Percentiles rank a stretch among this genome's conserved stretches.
Conservation (phyloP, 352 stramenopile genomes). For the Globisporangium sylvaticum region DNA sequence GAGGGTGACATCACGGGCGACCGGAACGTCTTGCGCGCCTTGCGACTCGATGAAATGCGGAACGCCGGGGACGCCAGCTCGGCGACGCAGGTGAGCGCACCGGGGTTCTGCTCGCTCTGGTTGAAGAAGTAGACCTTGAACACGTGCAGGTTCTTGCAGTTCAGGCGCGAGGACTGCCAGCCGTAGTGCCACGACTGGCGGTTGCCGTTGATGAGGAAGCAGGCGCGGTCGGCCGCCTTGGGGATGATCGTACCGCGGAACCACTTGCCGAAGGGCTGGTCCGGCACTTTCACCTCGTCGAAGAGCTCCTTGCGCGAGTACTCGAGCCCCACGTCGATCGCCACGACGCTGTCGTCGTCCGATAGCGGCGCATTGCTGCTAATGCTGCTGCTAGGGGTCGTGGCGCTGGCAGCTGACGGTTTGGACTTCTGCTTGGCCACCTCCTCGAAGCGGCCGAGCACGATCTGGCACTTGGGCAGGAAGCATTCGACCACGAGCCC, state of each 20-base stretch:
- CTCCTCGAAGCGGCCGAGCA: constrained; percentile 74
- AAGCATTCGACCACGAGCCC: constrained; percentile 72
- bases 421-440: constrained; percentile 37
- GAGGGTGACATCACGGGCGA: constrained; percentile 33
- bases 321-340: constrained; percentile 31
- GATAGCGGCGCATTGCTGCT: not conserved
- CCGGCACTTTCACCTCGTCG: constrained; percentile 70
- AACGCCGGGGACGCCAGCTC: constrained; percentile 63
- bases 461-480: constrained; percentile 48
- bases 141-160: constrained; percentile 83
- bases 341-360: constrained; percentile 23
- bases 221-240: constrained; percentile 23
- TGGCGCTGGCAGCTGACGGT: constrained; percentile 1
- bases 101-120: constrained; percentile 23
- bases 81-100: constrained; percentile 42
- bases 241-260: constrained; percentile 54
- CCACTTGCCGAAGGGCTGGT: constrained; percentile 74
- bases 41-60: constrained; percentile 77
- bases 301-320: constrained; percentile 62
- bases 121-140: constrained; percentile 76
- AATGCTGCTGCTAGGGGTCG: constrained; percentile 6
- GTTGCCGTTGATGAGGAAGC: constrained; percentile 82
- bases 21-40: constrained; percentile 74
- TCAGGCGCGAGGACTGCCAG: constrained; percentile 80
- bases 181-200: constrained; percentile 86